A percentile compares a stretch with the other conserved stretches of the same genome.
Conservation (phyloP, 352 stramenopile genomes). For the Globisporangium canariense region DNA sequence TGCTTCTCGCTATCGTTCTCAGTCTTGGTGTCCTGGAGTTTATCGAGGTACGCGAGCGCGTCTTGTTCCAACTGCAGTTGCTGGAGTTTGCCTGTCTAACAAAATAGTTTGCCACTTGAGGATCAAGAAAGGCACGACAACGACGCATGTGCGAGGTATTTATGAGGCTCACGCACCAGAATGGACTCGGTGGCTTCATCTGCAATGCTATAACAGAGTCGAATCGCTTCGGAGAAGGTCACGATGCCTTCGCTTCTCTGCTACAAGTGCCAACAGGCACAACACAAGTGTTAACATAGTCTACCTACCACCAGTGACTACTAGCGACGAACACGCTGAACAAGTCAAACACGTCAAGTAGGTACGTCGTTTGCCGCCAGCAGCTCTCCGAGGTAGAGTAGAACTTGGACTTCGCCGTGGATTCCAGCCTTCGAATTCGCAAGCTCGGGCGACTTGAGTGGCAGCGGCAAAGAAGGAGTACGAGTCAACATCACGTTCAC, state of each 20-base stretch:
- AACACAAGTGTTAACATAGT: background rate
- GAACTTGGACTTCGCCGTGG: constrained; percentile 41
- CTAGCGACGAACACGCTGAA: background rate
- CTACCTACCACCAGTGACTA: background rate
- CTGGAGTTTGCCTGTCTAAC: constrained; percentile 37
- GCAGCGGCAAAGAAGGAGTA: background rate
- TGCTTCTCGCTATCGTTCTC: constrained; percentile 27
- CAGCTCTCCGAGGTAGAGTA: constrained; percentile 47
- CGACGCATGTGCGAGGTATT: background rate
- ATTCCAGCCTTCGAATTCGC: constrained; percentile 24
- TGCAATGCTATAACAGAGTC: constrained; percentile 36
- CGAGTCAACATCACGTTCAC: background rate
- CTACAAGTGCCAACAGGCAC: constrained; percentile 16
- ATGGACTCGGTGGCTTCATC: constrained; percentile 46
- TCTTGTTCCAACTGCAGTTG: constrained; percentile 37
- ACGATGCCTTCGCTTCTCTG: constrained; percentile 27
- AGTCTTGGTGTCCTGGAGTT: constrained; percentile 13
- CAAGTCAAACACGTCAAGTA: constrained; percentile 12
- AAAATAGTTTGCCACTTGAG: background rate
- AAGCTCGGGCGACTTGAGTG: constrained; percentile 27
- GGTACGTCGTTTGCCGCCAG: constrained; percentile 30
- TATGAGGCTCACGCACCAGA: constrained; percentile 22
- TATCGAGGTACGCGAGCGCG: constrained; percentile 22
- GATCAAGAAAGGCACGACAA: background rate
- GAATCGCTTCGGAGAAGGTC: constrained; percentile 36